Conservation (phyloP, 352 stramenopile genomes). For the Phytopythium kandeliae region DNA sequence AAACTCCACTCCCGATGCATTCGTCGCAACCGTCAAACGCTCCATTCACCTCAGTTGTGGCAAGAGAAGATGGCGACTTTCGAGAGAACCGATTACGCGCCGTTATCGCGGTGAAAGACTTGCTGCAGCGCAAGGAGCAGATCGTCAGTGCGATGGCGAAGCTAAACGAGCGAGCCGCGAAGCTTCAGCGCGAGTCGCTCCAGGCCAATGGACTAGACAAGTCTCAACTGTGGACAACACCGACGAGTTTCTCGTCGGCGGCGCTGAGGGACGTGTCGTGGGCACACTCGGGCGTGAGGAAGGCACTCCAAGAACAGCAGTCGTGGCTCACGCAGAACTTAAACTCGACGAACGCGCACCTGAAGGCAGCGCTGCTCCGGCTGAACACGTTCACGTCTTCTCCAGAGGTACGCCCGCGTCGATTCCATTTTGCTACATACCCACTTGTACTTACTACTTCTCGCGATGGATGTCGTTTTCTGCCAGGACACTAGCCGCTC, state of each 20-base stretch:
- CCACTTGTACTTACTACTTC: not conserved
- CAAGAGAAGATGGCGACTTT: conserved; percentile 8
- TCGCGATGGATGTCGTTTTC: not conserved
- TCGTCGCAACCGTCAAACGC: not conserved
- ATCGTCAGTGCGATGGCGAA: conserved; percentile 37
- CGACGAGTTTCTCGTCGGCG: conserved; percentile 19
- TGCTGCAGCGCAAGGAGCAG: conserved; percentile 73
- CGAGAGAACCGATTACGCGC: conserved; percentile 33
- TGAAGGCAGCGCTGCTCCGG: conserved; percentile 46
- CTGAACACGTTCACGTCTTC: conserved; percentile 45
- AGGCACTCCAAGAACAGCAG: conserved; percentile 50
- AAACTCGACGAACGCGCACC: conserved; percentile 49
- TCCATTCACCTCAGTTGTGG: not conserved
- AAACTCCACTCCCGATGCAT: not conserved
- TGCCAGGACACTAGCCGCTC: not conserved
- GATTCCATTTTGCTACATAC: not conserved
- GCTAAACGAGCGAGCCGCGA: conserved; percentile 37
- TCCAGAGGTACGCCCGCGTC: not conserved
- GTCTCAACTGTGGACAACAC: conserved; percentile 14
- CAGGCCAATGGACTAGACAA: conserved; percentile 19
- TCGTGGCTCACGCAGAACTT: conserved; percentile 66
- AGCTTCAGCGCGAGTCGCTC: conserved; percentile 12
- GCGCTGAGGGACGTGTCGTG: conserved; percentile 18
- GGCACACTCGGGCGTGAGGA: conserved; percentile 15
- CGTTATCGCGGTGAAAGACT: conserved; percentile 41